phyloP scores from a whole-genome alignment of 495 filamentous ascomycete species.

The Chaetomidium leptoderma region DNA sequence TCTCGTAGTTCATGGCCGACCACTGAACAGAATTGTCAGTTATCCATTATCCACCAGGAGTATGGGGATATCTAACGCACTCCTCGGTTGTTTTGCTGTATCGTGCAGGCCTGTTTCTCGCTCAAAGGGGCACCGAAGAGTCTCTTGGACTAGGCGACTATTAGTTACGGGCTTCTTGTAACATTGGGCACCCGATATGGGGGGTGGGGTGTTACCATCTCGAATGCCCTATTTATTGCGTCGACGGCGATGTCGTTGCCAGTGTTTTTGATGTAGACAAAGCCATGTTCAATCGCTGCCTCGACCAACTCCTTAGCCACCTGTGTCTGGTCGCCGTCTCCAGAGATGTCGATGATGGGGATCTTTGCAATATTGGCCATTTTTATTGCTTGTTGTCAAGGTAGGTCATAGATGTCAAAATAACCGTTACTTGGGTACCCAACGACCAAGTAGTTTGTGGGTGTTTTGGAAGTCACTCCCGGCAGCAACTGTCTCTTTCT shows the following conservation, averaged over 20 bases:
- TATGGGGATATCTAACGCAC: slow-evolving; percentile 18
- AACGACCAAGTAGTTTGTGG: too few relatives aligned
- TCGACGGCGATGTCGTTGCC: slow-evolving; percentile 60
- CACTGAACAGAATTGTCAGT: slow-evolving; percentile 42
- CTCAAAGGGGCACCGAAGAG: slow-evolving; percentile 69
- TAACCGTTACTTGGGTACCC: not conserved
- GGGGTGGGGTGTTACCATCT: slow-evolving; percentile 67
- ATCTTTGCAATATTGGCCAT: slow-evolving; percentile 55
- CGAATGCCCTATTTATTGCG: slow-evolving; percentile 70
- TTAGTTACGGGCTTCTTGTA: too few relatives aligned
- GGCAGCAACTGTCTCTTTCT: too few relatives aligned
- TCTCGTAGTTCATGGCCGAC: slow-evolving; percentile 84
- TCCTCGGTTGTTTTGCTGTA: slow-evolving; percentile 75
- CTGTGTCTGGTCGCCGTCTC: slow-evolving; percentile 46
- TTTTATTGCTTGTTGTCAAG: not conserved
- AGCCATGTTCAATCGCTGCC: slow-evolving; percentile 76
- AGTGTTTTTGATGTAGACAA: slow-evolving; percentile 75
- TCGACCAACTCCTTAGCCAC: slow-evolving; percentile 70
- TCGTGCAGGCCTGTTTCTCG: slow-evolving; percentile 70
- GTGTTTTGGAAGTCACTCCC: too few relatives aligned
- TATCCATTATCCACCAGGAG: too few relatives aligned
- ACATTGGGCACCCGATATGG: too few relatives aligned
- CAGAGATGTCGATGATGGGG: slow-evolving; percentile 75
- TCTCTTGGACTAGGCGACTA: slow-evolving; percentile 57
- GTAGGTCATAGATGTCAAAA: not conserved